phyloP scores from a whole-genome alignment of 805 yeast species.

The Candida succiphila region DNA sequence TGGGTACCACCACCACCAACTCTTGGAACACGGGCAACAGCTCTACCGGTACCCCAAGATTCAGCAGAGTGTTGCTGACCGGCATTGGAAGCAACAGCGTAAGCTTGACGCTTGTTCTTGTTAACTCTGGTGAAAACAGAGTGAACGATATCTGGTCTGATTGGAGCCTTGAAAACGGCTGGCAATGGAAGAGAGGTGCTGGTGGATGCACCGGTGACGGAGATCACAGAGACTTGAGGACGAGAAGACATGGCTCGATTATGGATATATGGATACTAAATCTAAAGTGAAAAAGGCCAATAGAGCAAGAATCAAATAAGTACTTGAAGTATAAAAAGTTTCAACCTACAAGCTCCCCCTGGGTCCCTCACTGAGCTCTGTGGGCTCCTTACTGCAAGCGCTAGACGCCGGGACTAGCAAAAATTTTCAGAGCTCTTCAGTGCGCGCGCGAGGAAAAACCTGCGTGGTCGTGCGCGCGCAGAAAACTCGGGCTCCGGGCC shows the following conservation, averaged over 20 bases:
- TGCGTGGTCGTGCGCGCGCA: no score
- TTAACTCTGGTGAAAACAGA: constrained; percentile 95
- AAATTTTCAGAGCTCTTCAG: no score
- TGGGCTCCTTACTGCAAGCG: no score
- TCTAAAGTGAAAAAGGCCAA: constrained; percentile 1
- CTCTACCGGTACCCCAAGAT: constrained; percentile 99
- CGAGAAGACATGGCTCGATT: constrained; percentile 43
- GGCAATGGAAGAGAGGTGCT: constrained; percentile 84
- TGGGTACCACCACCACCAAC: constrained; percentile 99
- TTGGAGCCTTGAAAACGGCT: constrained; percentile 99
- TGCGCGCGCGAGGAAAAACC: no score
- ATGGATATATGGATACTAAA: constrained; percentile 1
- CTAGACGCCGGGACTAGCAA: no score
- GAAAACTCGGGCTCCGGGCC: no score
- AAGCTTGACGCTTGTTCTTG: constrained; percentile 99
- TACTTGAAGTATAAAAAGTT: neutral
- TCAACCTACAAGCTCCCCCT: neutral
- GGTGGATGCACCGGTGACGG: constrained; percentile 76
- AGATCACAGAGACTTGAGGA: constrained; percentile 95
- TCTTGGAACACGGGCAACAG: constrained; percentile 99
- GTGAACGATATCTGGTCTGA: constrained; percentile 99
- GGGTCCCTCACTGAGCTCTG: no score
- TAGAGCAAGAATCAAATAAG: neutral
- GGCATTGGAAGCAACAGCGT: constrained; percentile 98
- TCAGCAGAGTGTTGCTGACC: constrained; percentile 99